Evolutionary conservation across 352 stramenopile genomes (phyloP), one percentile per base, ranked within the genome.

Genomic region (Pythium brachiatum): DNA sequence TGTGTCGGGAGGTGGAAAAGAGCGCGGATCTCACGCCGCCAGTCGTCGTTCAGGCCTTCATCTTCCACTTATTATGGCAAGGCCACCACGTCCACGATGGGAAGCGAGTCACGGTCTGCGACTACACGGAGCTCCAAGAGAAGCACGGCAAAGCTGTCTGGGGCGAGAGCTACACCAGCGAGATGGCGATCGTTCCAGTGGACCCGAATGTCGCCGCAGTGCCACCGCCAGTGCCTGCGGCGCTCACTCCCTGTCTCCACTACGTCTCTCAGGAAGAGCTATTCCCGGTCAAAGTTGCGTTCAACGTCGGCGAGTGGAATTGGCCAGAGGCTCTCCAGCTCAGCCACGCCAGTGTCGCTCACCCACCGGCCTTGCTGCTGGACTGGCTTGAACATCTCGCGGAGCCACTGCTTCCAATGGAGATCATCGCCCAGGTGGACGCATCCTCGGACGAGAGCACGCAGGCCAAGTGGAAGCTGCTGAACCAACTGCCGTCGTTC

Each of bases 371-470:
- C n/a, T 68, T 94, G 21, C 60, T 94, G 26, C 70, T 94, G 4
- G 83, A 92, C 44, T 94, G 86, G 86, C 71, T 94, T 7, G 86
- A 94, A 48, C 81, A 94, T 46, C 73, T 94, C 27, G 58, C 62
- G 2, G 78, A 87, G 20, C 82, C 81, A 1, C 46, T 94, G 13
- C 50, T 94, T 26, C 66, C 61, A 8, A 58, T 46, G 7, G 66
- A 76, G 8, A 32, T 85, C 1, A 47, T 72, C 36, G 68, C 69
- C 9, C 67, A 66, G 52, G 23, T 68, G 39, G 43, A 32, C 25
- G 31, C 26, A 26, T 25, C 68, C 60, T 36, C 55, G 1, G 51
- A 48, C 11, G 55, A 66, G 25, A 48, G 20, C 23, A 34, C 27
- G 16, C 2, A 4, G 1, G 2, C 57, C 39, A 70, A 72, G 56